phyloP scores from a whole-genome alignment of 495 filamentous ascomycete genomes.

The Chaetomium cochliodes region DNA sequence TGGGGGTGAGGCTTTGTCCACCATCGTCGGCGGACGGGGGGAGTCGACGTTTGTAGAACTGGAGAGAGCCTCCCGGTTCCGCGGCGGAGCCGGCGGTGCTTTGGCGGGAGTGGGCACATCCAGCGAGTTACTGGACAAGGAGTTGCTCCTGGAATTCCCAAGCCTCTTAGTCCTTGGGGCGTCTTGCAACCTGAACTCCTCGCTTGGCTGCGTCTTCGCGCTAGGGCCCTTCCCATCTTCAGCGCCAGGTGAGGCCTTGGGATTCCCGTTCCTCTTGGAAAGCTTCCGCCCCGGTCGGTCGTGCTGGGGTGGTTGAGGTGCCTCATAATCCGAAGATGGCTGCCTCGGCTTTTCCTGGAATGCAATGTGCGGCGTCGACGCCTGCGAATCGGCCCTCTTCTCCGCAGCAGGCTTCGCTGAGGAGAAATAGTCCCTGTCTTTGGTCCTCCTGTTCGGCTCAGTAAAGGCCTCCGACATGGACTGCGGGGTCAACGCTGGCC shows the following conservation, averaged over 20 bases:
- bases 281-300: slow-evolving; percentile 45
- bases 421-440: slow-evolving; percentile 56
- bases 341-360: slow-evolving; percentile 84
- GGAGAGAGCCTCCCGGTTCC: slow-evolving; percentile 35
- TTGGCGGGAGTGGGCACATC: slow-evolving; percentile 34
- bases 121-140: slow-evolving; percentile 48
- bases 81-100: slow-evolving; percentile 25
- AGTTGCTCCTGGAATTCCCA: slow-evolving; percentile 59
- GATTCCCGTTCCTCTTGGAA: slow-evolving; percentile 43
- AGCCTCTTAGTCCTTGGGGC: slow-evolving; percentile 67
- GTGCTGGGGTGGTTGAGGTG: slow-evolving; percentile 41
- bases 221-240: slow-evolving; percentile 45
- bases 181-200: slow-evolving; percentile 74
- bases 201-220: slow-evolving; percentile 33
- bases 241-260: slow-evolving; percentile 44
- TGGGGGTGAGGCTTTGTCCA: slow-evolving; percentile 47
- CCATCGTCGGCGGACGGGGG: slow-evolving; percentile 29
- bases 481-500: slow-evolving; percentile 59
- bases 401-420: slow-evolving; percentile 36
- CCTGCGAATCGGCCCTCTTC: slow-evolving; percentile 44
- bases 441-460: slow-evolving; percentile 45
- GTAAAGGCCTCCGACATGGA: slow-evolving; percentile 51
- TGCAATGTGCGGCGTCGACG: slow-evolving; percentile 79
- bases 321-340: slow-evolving; percentile 52
- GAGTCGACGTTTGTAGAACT: slow-evolving; percentile 30